Percentiles rank a stretch among this genome's conserved stretches.
Conservation (phyloP, 768 basidiomycete genomes). For the Kwoniella dejecticola region DNA sequence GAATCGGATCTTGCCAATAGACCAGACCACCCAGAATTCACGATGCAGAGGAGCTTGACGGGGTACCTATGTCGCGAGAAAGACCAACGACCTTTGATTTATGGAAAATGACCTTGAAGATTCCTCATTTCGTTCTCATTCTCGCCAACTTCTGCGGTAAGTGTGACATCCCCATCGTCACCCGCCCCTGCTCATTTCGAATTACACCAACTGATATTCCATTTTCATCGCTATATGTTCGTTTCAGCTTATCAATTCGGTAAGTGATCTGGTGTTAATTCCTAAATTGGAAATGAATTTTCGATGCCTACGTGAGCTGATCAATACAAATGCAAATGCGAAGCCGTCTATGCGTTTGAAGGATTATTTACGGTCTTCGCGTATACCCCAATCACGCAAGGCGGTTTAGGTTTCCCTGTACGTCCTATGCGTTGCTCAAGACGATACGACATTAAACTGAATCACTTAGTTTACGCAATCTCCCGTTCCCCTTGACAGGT, state of each 20-base stretch:
- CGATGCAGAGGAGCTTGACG: no score
- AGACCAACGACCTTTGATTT: not conserved
- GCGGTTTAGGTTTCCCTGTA: conserved; percentile 45
- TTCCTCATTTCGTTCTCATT: conserved; percentile 6
- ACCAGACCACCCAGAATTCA: no score
- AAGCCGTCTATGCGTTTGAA: not conserved
- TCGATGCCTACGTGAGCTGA: no score
- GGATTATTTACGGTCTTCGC: conserved; percentile 38
- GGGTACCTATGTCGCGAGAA: not conserved
- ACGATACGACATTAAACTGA: not conserved
- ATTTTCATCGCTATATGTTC: no score
- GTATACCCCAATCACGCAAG: conserved; percentile 29
- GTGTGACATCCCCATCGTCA: not conserved
- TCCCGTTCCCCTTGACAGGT: not conserved
- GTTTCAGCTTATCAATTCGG: not conserved
- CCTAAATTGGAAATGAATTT: no score
- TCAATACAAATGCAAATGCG: not conserved
- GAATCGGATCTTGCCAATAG: no score
- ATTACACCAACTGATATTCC: no score
- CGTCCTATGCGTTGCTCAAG: not conserved
- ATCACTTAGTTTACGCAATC: no score
- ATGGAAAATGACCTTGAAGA: not conserved
- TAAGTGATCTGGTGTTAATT: not conserved
- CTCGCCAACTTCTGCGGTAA: not conserved
- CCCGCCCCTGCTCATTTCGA: no score